Conservation (phyloP, 805 yeast genomes). For the Metschnikowia orientalis region DNA sequence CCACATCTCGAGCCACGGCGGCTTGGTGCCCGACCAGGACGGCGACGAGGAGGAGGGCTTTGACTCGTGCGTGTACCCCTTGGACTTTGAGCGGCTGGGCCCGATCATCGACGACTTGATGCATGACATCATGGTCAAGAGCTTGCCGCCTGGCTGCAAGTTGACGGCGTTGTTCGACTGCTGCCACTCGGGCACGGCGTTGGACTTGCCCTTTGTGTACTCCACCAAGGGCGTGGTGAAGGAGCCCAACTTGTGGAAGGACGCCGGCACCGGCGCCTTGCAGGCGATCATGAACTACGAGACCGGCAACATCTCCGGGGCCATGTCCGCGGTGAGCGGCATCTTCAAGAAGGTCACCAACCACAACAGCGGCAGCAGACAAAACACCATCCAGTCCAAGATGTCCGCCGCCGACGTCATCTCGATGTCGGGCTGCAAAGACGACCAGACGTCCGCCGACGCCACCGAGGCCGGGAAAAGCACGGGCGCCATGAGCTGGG, state of each 20-base stretch:
- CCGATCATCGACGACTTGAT: constrained; percentile 69
- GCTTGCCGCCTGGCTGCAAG: constrained; percentile 69
- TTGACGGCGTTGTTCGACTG: constrained; percentile 79
- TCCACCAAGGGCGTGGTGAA: constrained; percentile 80
- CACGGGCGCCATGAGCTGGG: constrained; percentile 84
- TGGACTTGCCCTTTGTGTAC: constrained; percentile 76
- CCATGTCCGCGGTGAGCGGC: constrained; percentile 32
- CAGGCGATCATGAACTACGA: constrained; percentile 22
- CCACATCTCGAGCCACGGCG: constrained; percentile 89
- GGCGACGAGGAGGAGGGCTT: constrained; percentile 75
- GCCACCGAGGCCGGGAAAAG: constrained; percentile 64
- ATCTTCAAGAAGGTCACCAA: constrained; percentile 30
- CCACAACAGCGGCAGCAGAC: constrained; percentile 18
- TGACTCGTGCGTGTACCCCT: constrained; percentile 70
- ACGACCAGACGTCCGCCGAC: constrained; percentile 76
- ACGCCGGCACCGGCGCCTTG: constrained; percentile 65
- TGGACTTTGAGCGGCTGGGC: constrained; percentile 65
- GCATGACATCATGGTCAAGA: constrained; percentile 66
- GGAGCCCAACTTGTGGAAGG: constrained; percentile 75
- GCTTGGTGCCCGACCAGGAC: constrained; percentile 60
- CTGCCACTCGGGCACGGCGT: constrained; percentile 80
- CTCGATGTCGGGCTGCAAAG: constrained; percentile 77
- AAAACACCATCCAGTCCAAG: constrained; percentile 45
- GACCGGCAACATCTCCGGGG: constrained; percentile 35
- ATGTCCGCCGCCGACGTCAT: constrained; percentile 75